Base-by-base conservation (phyloP, 108 stramenopile species). In the Cyclotella choctawhatcheeana region DNA sequence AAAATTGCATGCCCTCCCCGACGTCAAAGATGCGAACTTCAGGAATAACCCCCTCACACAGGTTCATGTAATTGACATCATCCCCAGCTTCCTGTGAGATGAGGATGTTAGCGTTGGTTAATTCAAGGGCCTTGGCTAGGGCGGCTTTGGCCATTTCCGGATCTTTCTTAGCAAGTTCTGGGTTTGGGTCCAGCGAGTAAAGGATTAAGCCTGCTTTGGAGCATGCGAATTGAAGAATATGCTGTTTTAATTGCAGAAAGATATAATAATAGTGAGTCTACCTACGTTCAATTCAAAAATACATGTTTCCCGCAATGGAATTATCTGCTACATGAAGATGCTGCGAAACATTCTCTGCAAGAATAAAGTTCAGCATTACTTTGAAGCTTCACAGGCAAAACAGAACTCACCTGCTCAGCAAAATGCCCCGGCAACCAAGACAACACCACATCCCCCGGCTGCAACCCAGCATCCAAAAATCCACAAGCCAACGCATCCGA, bases 141-240 rank as follows among this genome's bases (percentile, higher is more conserved):
- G 93, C 86, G 43, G 75, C 71, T 64, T 92, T 88, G 62, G 88
- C 88, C 24, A 64, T 78, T 21, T 80, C 82, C 3, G 85, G 78
- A 53, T 90, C 81, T 33, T 84, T 66, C n/a, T 81, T 88, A 29
- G 93, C 91, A 53, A 85, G 83, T 71, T 71, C 69, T 14, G 74
- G 80, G 44, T 81, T 58, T 20, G 88, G 89, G 67, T 90, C 88
- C 71, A 94, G 82, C 44, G 81, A 79, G 73, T 92, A 94, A 25
- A 94, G 79, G 66, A 89, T 48, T 67, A 94, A 82, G 29, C 93
- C 93, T 43, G 91, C 84, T 72, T 94, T 94, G 79, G 88, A 87
- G 83, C 93, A 94, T 52, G 93, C 93, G 56, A 94, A 94, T 89
- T 94, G 91, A 34, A 94, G 83, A 76, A 92, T 88, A 78, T 89